Base-by-base conservation (phyloP, 805 yeast species). In the Dipodascus albidus region DNA sequence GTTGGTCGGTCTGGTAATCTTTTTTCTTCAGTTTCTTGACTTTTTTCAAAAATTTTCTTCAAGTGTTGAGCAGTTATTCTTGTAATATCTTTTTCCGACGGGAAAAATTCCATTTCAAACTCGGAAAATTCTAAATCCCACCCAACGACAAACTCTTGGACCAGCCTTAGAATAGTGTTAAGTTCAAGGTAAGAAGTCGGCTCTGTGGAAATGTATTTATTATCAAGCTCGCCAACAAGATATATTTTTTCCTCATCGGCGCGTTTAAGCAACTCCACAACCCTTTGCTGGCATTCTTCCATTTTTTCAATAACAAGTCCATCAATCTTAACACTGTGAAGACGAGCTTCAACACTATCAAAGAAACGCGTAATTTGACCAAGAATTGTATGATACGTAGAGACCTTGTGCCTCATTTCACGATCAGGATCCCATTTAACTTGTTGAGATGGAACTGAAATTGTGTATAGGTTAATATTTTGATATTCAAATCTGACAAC, bases 11-110 rank as follows among this genome's bases (percentile, higher is more conserved):
- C 44, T 55, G 52, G 47, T 52, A 24, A 11, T 42, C 44, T 53
- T 47, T 31, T 22, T 47, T 47, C 31, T 8, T 60, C 59, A 33
- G 49, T 48, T 44, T 72, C 67, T 53, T 74, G 9, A 27, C 75
- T 53, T 82, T 89, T 20, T 61, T 79, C 68, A 59, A 91, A 82
- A 50, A 90, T 74, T 59, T 83, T 85, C 56, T 82, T 80, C 61
- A 91, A 71, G 64, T 91, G 98, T 60, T 83, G 83, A 2, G 96
- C 85, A 1, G 99, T 90, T 48, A 93, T 86, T 57, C 87, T 76
- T 3, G 95, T 82, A 59, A 93, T 86, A 74, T 93, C 99, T 62
- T 83, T 87, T 66, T 93, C 98, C 6, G 95, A 81, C 1, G 98
- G 98, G 55, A 91, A 75, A 63, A 78, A 93, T 20, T 75, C 75